These are phyloP conservation scores for Acorus gramineus DNA, from an alignment of 106 monocot species.

Conservation along the genomic window DNA sequence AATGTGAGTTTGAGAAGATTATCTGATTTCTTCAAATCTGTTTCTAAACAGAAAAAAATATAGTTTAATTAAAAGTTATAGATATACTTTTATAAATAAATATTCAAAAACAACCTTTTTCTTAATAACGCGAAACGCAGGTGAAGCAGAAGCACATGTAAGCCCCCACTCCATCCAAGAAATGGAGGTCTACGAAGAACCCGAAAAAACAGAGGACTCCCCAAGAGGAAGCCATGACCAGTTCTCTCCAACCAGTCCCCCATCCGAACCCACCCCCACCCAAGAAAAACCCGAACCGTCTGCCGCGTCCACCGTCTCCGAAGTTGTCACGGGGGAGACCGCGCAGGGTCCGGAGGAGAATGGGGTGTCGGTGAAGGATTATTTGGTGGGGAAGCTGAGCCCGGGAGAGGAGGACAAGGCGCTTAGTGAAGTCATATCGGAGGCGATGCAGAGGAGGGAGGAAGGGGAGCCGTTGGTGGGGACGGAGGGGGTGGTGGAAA, in stretches of 20 bases:
- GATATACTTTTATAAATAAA: no score
- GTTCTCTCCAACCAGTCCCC: background rate
- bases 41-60: no score
- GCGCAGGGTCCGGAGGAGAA: background rate
- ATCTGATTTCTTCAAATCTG: no score
- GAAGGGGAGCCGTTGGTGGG: background rate
- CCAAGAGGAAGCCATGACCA: constrained; percentile 1
- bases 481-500: background rate
- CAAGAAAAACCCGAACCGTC: no score
- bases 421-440: constrained; percentile 41
- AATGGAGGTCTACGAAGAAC: constrained; percentile 23
- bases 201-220: background rate
- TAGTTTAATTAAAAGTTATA: background rate
- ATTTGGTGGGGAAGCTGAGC: constrained; percentile 34
- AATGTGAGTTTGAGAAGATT: no score
- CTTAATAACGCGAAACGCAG: no score
- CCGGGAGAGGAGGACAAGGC: constrained; percentile 49
- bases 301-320: constrained; percentile 15
- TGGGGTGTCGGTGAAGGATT: constrained; percentile 27
- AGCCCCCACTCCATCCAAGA: constrained; percentile 24
- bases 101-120: no score
- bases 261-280: no score
- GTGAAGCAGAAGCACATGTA: constrained; percentile 16
- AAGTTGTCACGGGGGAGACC: constrained; percentile 16
- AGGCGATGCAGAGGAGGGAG: constrained; percentile 16